Evolutionary conservation across 495 filamentous ascomycete genomes (phyloP).

Genomic region (Penicillium turbatum): DNA sequence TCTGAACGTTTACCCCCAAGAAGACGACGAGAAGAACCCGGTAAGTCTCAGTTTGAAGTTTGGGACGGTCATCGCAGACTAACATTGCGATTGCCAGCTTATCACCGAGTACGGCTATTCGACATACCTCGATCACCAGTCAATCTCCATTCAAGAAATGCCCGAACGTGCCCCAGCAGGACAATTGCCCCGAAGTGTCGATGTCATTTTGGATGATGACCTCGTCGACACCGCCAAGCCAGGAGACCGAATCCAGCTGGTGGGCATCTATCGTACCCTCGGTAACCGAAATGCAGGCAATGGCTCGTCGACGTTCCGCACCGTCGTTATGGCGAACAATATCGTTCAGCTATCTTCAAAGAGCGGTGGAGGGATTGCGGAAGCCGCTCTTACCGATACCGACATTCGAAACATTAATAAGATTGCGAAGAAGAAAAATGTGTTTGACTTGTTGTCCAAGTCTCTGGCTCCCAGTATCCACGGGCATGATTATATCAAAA

Average conservation of each 20-base stretch:
- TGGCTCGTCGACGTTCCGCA: constrained; percentile 88
- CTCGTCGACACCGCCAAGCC: constrained; percentile 93
- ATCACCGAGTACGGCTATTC: constrained; percentile 94
- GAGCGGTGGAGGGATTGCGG: constrained; percentile 88
- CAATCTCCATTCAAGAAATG: constrained; percentile 99
- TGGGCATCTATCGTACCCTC: constrained; percentile 88
- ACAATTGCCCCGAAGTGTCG: constrained; percentile 93
- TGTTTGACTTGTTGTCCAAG: constrained; percentile 91
- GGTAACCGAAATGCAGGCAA: constrained; percentile 88
- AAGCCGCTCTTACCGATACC: constrained; percentile 90
- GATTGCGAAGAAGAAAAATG: constrained; percentile 88
- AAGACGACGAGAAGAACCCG: constrained; percentile 78
- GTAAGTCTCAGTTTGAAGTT: constrained; percentile 29
- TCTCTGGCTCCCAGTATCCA: constrained; percentile 98
- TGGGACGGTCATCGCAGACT: not conserved
- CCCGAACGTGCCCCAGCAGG: constrained; percentile 94
- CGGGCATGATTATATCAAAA: constrained; percentile 97
- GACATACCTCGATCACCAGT: constrained; percentile 95
- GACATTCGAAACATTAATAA: constrained; percentile 99
- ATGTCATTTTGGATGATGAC: constrained; percentile 96
- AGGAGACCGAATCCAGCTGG: constrained; percentile 91
- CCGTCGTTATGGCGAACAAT: constrained; percentile 89
- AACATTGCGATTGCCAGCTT: constrained; percentile 41
- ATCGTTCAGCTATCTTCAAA: constrained; percentile 94
- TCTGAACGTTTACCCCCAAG: constrained; percentile 87